Base-by-base conservation (phyloP, 768 basidiomycete species). In the Pisolithus microcarpus region DNA sequence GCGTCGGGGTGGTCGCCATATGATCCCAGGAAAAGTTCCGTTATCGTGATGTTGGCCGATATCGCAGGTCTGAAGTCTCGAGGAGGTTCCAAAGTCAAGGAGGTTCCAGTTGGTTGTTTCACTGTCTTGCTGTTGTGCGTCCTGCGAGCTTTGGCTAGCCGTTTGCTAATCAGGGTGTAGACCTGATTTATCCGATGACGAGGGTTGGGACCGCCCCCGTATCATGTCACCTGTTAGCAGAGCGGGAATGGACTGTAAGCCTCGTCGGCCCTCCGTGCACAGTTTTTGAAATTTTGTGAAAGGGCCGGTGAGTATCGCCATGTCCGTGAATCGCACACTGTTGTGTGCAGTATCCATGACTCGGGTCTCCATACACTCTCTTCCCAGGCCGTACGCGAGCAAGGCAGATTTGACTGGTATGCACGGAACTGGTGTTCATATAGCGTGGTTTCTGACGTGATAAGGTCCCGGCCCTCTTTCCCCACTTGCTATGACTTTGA, bases 281-380 rank as follows among this genome's bases (percentile, higher is more conserved):
- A 24, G 34, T 36, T 38, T 51, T 36, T 47, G 36, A 46, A 43
- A 13, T 49, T 38, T 52, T 50, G 40, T 11, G 45, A 15, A 54
- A 90, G 87, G 85, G 51, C 83, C 85, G 4, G 61, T 81, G 24
- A 75, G 72, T 52, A 74, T 77, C 15, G 65, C 67, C 1, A 49
- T 75, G 3, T 90, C 88, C 5, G 85, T 78, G 30, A 87, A 84
- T 57, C 67, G 72, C 46, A 65, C 70, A 10, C 69, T 87, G 38
- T 53, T 87, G 8, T 84, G 79, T 57, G 74, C 77, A 7, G 55
- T 77, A 4, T 75, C 83, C 1, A 70, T 77, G 34, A 55, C 70
- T 26, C 70, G 69, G 56, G 72, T 68, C 21, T 62, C 72, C 21
- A 63, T 81, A 3, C 73, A 81, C 51, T 42, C 62, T 38, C 62